Base-by-base conservation (phyloP, 768 basidiomycete species). In the Dentipellis fragilis region DNA sequence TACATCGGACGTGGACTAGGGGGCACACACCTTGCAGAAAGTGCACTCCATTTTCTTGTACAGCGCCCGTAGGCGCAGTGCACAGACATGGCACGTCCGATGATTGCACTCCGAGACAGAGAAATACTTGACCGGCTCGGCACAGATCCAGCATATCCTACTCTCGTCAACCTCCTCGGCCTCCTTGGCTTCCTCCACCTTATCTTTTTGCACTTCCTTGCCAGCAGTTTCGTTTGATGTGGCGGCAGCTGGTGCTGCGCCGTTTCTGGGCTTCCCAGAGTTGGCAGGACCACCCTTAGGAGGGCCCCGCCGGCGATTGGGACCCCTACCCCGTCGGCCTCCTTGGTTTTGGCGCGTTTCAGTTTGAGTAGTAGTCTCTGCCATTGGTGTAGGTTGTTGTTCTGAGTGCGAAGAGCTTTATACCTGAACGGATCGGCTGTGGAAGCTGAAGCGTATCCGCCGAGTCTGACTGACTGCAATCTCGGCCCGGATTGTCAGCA, bases 11-110 rank as follows among this genome's bases (percentile, higher is more conserved):
- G 38, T 14, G 12, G 16, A 21, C 22, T 7, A 23, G 40, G 19
- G 21, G 3, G 16, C 17, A 68, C 78, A 10, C 52, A 87, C 92
- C 80, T 98, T 98, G 78, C 95, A 99, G 68, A 96, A 96, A 0
- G 95, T 91, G 66, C 95, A 98, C 12, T 93, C 89, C 42, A 71
- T 74, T 68, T 89, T 94, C 75, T 97, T 97, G 76, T 96, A 99
- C 49, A 98, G 72, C 3, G 92, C 92, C 39, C 95, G 73, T 29
- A 98, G 70, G 7, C 95, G 81, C 51, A 97, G 70, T 0, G 89
- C 85, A 65, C 95, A 99, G 57, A 94, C 85, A 70, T 96, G 93
- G 74, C 95, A 98, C 3, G 92, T 97, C 52, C 89, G 76, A 66
- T 99, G 95, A 67, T 92, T 91, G 71, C 95, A 99, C 54, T 86